A percentile compares a stretch with the other conserved stretches of the same genome.
Evolutionary conservation across 1,284 basidiomycete genomes (phyloP).

Genomic region (Apiotrichum montevideense): DNA sequence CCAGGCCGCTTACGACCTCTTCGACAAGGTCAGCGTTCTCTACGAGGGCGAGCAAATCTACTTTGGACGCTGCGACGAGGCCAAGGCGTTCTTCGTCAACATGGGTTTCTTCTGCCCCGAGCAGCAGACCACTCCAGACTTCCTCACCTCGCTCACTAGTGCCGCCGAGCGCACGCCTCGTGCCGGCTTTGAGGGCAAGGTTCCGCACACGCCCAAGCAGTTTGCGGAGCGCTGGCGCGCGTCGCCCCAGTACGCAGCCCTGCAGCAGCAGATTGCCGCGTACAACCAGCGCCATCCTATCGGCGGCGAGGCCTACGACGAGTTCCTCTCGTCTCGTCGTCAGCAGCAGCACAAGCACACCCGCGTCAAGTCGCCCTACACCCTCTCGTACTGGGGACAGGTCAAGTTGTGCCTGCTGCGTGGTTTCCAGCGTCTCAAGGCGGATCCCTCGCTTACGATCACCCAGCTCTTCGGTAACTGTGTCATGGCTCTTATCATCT

Average conservation of each 20-base stretch:
- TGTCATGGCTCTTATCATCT: conserved; percentile 47
- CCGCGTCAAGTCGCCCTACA: conserved; percentile 45
- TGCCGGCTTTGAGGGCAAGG: conserved; percentile 49
- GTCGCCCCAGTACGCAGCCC: conserved; percentile 36
- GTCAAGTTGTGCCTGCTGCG: conserved; percentile 46
- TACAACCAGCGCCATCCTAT: conserved; percentile 45
- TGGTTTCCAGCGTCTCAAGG: conserved; percentile 46
- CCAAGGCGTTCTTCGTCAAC: conserved; percentile 68
- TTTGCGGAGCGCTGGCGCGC: conserved; percentile 49
- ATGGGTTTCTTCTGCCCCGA: conserved; percentile 62
- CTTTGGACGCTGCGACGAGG: conserved; percentile 66
- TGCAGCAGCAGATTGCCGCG: conserved; percentile 42
- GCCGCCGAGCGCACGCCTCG: conserved; percentile 55
- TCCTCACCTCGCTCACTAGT: conserved; percentile 59
- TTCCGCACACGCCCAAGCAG: conserved; percentile 60
- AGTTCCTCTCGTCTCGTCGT: conserved; percentile 46
- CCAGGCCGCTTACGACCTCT: conserved; percentile 52
- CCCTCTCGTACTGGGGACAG: conserved; percentile 45
- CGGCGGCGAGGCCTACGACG: conserved; percentile 41
- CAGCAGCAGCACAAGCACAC: conserved; percentile 48
- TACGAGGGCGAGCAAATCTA: conserved; percentile 78
- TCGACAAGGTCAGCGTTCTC: conserved; percentile 68
- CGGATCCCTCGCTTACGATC: conserved; percentile 45
- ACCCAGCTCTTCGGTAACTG: conserved; percentile 47
- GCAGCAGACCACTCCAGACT: conserved; percentile 52